These are phyloP conservation scores for Mollisiaceae sp. DNA, from an alignment of 2,329 filamentous ascomycete species.

Conservation along the genomic window DNA sequence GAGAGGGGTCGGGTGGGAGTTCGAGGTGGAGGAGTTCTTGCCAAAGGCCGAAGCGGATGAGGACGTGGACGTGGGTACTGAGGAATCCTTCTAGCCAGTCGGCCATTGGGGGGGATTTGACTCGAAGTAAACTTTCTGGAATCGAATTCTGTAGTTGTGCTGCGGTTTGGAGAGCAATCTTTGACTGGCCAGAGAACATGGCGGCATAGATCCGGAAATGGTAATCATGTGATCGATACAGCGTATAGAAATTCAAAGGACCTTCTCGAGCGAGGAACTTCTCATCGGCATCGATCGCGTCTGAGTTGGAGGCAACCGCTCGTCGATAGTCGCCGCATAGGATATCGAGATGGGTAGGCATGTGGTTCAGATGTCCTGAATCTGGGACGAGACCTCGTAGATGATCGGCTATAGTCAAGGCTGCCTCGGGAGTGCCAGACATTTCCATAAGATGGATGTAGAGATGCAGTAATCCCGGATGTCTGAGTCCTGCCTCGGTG, in stretches of 20 bases:
- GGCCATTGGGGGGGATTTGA: slow-evolving; percentile 74
- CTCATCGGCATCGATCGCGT: slow-evolving; percentile 71
- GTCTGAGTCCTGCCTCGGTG: slow-evolving; percentile 53
- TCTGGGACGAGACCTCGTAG: slow-evolving; percentile 71
- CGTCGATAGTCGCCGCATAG: slow-evolving; percentile 72
- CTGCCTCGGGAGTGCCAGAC: slow-evolving; percentile 68
- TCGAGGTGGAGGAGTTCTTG: slow-evolving; percentile 62
- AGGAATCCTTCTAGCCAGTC: slow-evolving; percentile 79
- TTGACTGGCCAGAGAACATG: slow-evolving; percentile 74
- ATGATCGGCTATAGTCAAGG: slow-evolving; percentile 63
- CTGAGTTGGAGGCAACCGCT: slow-evolving; percentile 69
- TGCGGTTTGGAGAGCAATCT: slow-evolving; percentile 65
- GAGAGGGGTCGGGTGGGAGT: slow-evolving; percentile 59
- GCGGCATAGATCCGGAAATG: slow-evolving; percentile 79
- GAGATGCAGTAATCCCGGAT: slow-evolving; percentile 74
- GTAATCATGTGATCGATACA: slow-evolving; percentile 76
- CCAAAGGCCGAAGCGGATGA: slow-evolving; percentile 79
- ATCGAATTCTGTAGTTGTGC: slow-evolving; percentile 64
- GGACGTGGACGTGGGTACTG: slow-evolving; percentile 69
- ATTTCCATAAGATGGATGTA: slow-evolving; percentile 83
- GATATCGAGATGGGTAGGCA: slow-evolving; percentile 79
- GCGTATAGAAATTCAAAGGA: slow-evolving; percentile 73
- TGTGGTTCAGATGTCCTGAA: slow-evolving; percentile 73
- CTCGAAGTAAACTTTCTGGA: slow-evolving; percentile 65
- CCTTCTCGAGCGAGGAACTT: slow-evolving; percentile 65